Evolutionary conservation across 129 eudicot genomes (phyloP), one percentile per base, ranked within the genome.

Genomic region (Apium graveolens): DNA sequence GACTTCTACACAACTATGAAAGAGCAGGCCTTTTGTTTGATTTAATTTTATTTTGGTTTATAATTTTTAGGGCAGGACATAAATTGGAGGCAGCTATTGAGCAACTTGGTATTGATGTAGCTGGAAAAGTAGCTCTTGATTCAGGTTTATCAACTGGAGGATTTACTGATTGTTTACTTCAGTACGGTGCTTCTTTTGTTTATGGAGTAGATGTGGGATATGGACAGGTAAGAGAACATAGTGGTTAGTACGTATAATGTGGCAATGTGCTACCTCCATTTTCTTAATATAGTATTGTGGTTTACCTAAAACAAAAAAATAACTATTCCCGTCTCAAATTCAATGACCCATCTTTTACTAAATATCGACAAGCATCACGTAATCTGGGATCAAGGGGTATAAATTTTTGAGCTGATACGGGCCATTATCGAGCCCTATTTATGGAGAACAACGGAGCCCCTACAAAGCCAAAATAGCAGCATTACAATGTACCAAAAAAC

Each of bases 131-230:
- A 76, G 99, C 97, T 82, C 97, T 96, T 57, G 99, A 96, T 76
- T 89, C 99, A 12, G 99, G 99, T 31, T 83, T 96, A 70, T 96
- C 99, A 11, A 96, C 99, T 48, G 97, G 99, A 75, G 99, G 97
- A 76, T 96, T 96, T 80, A 96, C 97, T 38, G 99, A 96, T 87
- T 96, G 99, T 80, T 86, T 96, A 81, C 97, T 96, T 71, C 99
- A 92, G 81, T 80, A 90, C 73, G 99, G 99, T 81, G 99, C 99
- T 85, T 85, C 95, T 43, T 86, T 83, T 86, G 97, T 96, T 65
- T 96, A 96, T 83, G 99, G 99, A 78, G 97, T 96, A 77, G 99
- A 96, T 81, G 99, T 96, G 7, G 99, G 99, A 70, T 92, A 96
- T 82, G 99, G 97, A 78, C 99, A 96, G 99, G 99, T 96, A 85